Evolutionary conservation across 1,139 yeast genomes (phyloP), one percentile per base, ranked within the genome.

Genomic region (Neolecta irregularis): DNA sequence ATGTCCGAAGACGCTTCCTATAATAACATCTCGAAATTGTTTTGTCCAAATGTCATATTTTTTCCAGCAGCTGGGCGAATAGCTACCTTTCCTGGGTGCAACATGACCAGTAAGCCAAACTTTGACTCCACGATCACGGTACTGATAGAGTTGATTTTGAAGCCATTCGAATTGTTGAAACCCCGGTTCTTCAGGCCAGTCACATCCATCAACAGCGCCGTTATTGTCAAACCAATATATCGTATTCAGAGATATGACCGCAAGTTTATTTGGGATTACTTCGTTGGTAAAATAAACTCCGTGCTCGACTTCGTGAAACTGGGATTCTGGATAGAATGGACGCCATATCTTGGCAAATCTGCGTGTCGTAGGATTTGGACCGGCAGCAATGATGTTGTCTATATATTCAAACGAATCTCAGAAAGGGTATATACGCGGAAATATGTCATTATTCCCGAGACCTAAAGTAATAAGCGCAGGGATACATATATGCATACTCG

Each of bases 61-160:
- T 37, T 81, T 62, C 46, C 68, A 72, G 50, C 93, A 80, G 31
- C 74, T 62, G 20, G 64, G 59, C 48, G 79, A 92, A 46, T 67
- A 73, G 53, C 79, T 78, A 54, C 78, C 78, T 31, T 73, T 72
- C 36, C 74, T 71, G 3, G 93, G 92, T 2, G 93, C 93, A 9
- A 80, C 93, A 57, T 80, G 93, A 2, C 93, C 93, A 32, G 74
- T 61, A 21, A 80, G 55, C 93, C 93, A 80, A 6, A 76, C 91
- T 54, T 79, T 79, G 73, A 80, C 73, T 16, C 69, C 66, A 44
- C 91, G 61, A n/a, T 64, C 59, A 48, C 93, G 64, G 57, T 79
- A 57, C 51, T 79, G 92, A 48, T 73, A 68, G 43, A 80, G 60
- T 2, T 74, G 74, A 34, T 68, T 65, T 2, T 91, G 88, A 9